Evolutionary conservation across 1,284 basidiomycete genomes (phyloP).

Genomic region (Earliella scabrosa): DNA sequence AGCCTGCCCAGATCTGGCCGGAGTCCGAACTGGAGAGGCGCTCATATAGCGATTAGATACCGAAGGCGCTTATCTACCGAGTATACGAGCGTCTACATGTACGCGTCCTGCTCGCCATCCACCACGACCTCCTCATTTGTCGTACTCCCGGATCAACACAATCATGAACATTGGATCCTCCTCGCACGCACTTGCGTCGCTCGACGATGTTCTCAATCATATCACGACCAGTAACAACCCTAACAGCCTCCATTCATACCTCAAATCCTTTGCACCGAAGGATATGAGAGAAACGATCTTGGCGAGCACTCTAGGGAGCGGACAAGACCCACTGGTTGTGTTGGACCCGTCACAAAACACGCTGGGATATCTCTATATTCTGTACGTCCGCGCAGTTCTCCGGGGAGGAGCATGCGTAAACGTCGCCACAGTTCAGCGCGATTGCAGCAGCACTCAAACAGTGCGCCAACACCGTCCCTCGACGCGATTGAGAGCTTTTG

Average conservation of each 20-base stretch:
- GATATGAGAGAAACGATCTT: conserved; percentile 26
- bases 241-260: conserved; percentile 9
- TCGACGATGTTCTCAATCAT: conserved; percentile 22
- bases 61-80: conserved; percentile 14
- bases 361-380: conserved; percentile 66
- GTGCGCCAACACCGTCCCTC: conserved; percentile 34
- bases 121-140: conserved; percentile 3
- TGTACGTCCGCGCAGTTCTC: conserved; percentile 51
- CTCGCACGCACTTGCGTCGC: conserved; percentile 7
- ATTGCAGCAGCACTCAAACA: conserved; percentile 41
- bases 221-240: conserved; percentile 16
- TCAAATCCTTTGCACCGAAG: conserved; percentile 26
- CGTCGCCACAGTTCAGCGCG: conserved; percentile 52
- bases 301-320: conserved; percentile 49
- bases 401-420: neutral
- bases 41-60: neutral
- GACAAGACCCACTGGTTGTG: conserved; percentile 63
- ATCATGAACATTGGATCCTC: conserved; percentile 16
- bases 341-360: conserved; percentile 61
- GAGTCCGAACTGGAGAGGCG: too few species aligned
- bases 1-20: too few species aligned
- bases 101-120: conserved; percentile 8
- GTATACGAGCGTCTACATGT: conserved; percentile 4
- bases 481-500: conserved; percentile 61
- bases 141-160: neutral